phyloP scores from a whole-genome alignment of 192 early-diverging fungal genomes.

The Pilaira anomala region DNA sequence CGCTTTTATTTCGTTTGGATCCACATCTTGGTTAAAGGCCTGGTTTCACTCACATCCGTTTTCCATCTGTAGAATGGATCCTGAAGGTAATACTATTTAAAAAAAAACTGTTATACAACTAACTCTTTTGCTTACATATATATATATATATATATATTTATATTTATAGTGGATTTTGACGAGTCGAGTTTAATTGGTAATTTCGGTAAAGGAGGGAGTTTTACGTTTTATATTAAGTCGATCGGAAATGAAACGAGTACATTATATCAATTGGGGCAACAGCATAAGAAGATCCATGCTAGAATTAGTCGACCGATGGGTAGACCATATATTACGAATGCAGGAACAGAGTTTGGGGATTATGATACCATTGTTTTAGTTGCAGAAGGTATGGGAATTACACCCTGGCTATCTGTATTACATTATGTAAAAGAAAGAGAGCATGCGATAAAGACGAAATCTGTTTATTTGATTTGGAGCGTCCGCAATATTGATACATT shows the following conservation, averaged over 20 bases:
- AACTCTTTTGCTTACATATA: too few relatives aligned
- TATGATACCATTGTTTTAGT: constrained; percentile 11
- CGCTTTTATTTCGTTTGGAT: constrained; percentile 12
- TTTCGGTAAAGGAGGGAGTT: neutral
- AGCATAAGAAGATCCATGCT: neutral
- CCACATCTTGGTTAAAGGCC: neutral
- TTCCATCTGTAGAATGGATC: constrained; percentile 24
- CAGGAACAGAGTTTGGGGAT: neutral
- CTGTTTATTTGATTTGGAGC: neutral
- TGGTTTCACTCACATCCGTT: constrained; percentile 18
- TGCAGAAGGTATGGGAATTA: constrained; percentile 29
- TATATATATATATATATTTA: too few relatives aligned
- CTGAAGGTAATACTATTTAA: neutral
- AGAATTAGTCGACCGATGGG: constrained; percentile 19
- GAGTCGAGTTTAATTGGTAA: neutral
- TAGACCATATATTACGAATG: neutral
- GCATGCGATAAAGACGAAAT: neutral
- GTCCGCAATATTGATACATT: constrained; percentile 1
- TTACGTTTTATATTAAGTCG: constrained; percentile 24
- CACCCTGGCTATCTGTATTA: constrained; percentile 24
- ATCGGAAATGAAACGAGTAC: constrained; percentile 8
- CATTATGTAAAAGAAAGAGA: constrained; percentile 1
- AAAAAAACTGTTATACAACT: too few relatives aligned
- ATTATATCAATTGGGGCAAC: neutral
- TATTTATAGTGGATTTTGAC: too few relatives aligned